A percentile compares a stretch with the other conserved stretches of the same genome.
Evolutionary conservation across 225 moss, liverwort and hornwort species (phyloP).

Genomic region (Physcomitrellopsis africana): DNA sequence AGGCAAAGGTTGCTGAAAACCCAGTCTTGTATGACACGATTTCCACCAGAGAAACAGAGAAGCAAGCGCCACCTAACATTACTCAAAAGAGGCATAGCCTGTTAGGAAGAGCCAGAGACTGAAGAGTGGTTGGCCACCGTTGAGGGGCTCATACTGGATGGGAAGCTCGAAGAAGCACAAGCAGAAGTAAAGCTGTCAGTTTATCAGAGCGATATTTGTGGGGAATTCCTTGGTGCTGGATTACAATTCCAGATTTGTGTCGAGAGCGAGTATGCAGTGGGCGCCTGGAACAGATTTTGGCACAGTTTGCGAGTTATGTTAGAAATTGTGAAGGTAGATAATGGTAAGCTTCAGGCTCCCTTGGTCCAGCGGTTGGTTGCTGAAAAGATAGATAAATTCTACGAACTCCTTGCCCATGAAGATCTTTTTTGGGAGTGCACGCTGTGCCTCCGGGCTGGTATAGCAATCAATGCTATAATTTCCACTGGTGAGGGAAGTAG

Average conservation of each 20-base stretch:
- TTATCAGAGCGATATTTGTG: neutral
- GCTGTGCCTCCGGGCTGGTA: conserved; percentile 17
- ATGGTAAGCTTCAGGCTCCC: conserved; percentile 21
- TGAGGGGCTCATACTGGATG: neutral
- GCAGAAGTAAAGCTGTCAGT: neutral
- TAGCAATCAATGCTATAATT: conserved; percentile 10
- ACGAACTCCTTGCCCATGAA: conserved; percentile 1
- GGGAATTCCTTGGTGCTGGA: neutral
- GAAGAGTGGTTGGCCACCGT: conserved; percentile 5
- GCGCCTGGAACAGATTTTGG: conserved; percentile 21
- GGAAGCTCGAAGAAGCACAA: conserved; percentile 4
- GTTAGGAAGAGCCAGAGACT: neutral
- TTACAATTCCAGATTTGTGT: conserved; percentile 2
- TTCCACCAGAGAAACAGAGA: conserved; percentile 9
- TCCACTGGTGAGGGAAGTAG: neutral
- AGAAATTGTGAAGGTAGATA: conserved; percentile 12
- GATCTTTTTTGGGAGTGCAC: conserved; percentile 4
- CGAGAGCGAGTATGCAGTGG: neutral
- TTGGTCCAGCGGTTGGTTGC: conserved; percentile 24
- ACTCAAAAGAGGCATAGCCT: neutral
- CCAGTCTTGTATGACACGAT: neutral
- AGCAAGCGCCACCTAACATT: neutral
- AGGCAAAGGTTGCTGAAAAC: conserved; percentile 14
- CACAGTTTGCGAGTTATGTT: conserved; percentile 18
- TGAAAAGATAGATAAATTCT: conserved; percentile 21